Evolutionary conservation across 192 early-diverging fungal species (phyloP), one percentile per base, ranked within the genome.

Genomic region (Coemansia sp.): DNA sequence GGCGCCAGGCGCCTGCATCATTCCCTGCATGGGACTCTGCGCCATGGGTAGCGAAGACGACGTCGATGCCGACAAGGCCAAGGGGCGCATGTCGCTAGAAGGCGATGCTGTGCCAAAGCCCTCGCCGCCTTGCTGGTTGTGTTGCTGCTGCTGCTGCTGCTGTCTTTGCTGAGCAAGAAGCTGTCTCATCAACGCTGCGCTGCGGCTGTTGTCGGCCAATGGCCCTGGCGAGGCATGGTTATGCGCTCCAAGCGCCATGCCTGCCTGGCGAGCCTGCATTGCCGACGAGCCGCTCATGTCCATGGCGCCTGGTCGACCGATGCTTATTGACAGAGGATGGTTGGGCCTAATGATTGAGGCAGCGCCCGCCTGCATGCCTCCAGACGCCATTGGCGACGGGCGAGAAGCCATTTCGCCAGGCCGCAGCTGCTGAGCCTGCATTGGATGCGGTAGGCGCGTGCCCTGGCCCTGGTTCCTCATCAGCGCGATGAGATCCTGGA

Each of bases 381-480:
- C 34, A 58, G 61, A 19, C 54, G 13, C 39, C 39, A 42, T 42
- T 10, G 39, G 39, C 39, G 39, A 55, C 28, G 2, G 49, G 22
- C 49, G n/a, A 48, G 60, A 55, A 55, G 34, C 36, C 55, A 45
- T 32, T 48, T 24, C 46, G 25, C 7, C 60, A 47, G 24, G 49
- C 36, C 53, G 65, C 24, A 5, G 48, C 57, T 66, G 57, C 55
- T 55, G 58, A 54, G 65, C 63, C 58, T 62, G 62, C 25, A 39
- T 55, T 23, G 22, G 55, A 6, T 47, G 47, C 50, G 42, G 32
- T 10, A 36, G 14, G 18, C 16, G 47, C 10, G 30, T 55, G 45
- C 67, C 67, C n/a, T 67, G 77, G 45, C 67, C 67, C n/a, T 67
- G 77, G 19, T 52, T 67, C 28, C 64, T 71, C 77, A 74, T 74